phyloP scores from a whole-genome alignment of 1,284 basidiomycete species.

The Sphaerobolus stellatus region DNA sequence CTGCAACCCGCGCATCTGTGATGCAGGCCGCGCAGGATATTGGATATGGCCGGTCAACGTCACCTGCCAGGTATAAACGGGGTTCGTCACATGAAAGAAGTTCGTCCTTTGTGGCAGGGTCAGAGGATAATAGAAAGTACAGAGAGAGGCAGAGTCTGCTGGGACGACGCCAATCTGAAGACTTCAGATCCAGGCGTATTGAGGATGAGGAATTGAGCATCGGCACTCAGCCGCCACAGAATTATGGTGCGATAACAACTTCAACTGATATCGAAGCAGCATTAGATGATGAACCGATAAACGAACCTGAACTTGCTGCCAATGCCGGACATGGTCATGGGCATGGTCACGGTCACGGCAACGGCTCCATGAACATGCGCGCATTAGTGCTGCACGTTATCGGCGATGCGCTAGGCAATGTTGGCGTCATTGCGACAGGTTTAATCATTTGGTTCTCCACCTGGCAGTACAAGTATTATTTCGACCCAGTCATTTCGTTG shows the following conservation, averaged over 20 bases:
- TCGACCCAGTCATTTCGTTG: conserved; percentile 91
- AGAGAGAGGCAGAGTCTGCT: too few relatives aligned
- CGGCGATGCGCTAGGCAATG: conserved; percentile 96
- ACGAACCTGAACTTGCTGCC: too few relatives aligned
- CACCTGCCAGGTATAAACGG: conserved; percentile 6
- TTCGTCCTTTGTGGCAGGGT: too few relatives aligned
- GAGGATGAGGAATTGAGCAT: too few relatives aligned
- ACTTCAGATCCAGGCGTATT: too few relatives aligned
- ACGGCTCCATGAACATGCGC: conserved; percentile 97
- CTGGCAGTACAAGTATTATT: conserved; percentile 85
- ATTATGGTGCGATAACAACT: too few relatives aligned
- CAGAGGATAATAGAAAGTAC: too few relatives aligned
- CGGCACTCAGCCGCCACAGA: too few relatives aligned
- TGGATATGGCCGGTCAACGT: conserved; percentile 40
- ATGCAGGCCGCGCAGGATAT: conserved; percentile 87
- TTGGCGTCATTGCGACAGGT: conserved; percentile 95
- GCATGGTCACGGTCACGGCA: conserved; percentile 62
- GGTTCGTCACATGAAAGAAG: conserved; percentile 9
- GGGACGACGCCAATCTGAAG: too few relatives aligned
- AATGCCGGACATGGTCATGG: too few relatives aligned
- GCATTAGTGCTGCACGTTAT: conserved; percentile 93
- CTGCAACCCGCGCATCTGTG: conserved; percentile 85
- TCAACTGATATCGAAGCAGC: too few relatives aligned
- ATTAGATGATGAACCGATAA: too few relatives aligned
- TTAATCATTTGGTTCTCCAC: conserved; percentile 86